phyloP scores from a whole-genome alignment of 495 filamentous ascomycete species.

The Neurospora sp. region DNA sequence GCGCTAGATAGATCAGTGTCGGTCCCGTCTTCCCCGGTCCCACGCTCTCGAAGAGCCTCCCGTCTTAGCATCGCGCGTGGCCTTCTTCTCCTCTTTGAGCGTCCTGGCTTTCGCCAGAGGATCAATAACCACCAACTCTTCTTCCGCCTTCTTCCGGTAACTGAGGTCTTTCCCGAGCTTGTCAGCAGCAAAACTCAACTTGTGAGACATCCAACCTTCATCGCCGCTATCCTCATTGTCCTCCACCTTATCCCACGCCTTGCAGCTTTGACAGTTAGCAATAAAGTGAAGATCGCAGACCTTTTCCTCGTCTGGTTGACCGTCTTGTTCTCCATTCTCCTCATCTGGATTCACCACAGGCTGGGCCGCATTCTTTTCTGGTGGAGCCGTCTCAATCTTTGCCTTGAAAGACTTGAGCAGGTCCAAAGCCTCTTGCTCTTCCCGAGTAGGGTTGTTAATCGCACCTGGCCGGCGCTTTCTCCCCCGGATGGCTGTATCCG shows the following conservation, averaged over 20 bases:
- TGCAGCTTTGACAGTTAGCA: conserved; percentile 82
- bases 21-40: conserved; percentile 21
- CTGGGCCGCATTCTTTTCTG: conserved; percentile 30
- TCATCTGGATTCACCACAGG: conserved; percentile 11
- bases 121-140: conserved; percentile 91
- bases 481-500: conserved; percentile 65
- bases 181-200: conserved; percentile 78
- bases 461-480: conserved; percentile 62
- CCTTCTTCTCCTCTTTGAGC: conserved; percentile 51
- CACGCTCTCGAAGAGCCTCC: conserved; percentile 44
- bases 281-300: conserved; percentile 91
- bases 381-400: conserved; percentile 57
- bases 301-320: conserved; percentile 23
- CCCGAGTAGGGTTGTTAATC: conserved; percentile 21
- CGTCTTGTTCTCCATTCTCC: conserved; percentile 17
- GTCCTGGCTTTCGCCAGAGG: conserved; percentile 76
- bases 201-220: conserved; percentile 57
- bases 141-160: conserved; percentile 79
- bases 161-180: conserved; percentile 82
- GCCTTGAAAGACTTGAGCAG: conserved; percentile 67
- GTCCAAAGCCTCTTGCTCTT: conserved; percentile 54
- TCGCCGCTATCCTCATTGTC: conserved; percentile 54
- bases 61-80: conserved; percentile 37
- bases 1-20: background rate
- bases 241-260: conserved; percentile 57